Conservation (phyloP, 1,284 basidiomycete genomes). For the Golubevia pallescens region DNA sequence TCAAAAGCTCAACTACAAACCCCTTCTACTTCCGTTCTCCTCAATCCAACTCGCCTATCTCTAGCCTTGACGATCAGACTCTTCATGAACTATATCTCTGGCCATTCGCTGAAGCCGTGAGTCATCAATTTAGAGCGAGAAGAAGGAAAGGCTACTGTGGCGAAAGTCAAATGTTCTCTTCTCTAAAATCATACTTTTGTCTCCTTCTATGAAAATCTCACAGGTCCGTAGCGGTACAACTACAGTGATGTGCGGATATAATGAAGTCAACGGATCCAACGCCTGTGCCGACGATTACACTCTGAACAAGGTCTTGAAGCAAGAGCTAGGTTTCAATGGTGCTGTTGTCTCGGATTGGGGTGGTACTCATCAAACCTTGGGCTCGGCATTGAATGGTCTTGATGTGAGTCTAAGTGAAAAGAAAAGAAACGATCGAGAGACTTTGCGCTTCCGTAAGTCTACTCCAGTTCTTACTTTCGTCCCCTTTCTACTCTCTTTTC, state of each 20-base stretch:
- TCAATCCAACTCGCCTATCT: too few relatives aligned
- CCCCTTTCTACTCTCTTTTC: too few relatives aligned
- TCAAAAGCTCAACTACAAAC: too few relatives aligned
- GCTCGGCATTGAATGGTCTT: too few relatives aligned
- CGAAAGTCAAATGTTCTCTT: slow-evolving; percentile 2
- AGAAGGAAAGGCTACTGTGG: too few relatives aligned
- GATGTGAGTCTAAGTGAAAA: neutral
- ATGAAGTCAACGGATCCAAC: too few relatives aligned
- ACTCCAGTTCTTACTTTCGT: too few relatives aligned
- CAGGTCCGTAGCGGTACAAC: slow-evolving; percentile 31
- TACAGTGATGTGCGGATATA: neutral
- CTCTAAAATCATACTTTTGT: slow-evolving; percentile 10
- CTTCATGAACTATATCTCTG: slow-evolving; percentile 42
- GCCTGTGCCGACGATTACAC: neutral
- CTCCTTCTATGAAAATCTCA: slow-evolving; percentile 26
- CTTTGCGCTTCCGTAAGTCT: too few relatives aligned
- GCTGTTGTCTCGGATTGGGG: neutral
- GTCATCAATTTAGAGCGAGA: too few relatives aligned
- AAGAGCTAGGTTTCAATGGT: slow-evolving; percentile 1
- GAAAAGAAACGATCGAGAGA: too few relatives aligned
- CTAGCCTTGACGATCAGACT: slow-evolving; percentile 38
- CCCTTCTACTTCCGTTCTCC: too few relatives aligned
- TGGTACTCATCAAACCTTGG: too few relatives aligned
- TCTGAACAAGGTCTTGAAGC: neutral
- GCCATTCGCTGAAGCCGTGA: slow-evolving; percentile 11